phyloP scores from a whole-genome alignment of 768 basidiomycete genomes.

The Botryobasidium botryosum region DNA sequence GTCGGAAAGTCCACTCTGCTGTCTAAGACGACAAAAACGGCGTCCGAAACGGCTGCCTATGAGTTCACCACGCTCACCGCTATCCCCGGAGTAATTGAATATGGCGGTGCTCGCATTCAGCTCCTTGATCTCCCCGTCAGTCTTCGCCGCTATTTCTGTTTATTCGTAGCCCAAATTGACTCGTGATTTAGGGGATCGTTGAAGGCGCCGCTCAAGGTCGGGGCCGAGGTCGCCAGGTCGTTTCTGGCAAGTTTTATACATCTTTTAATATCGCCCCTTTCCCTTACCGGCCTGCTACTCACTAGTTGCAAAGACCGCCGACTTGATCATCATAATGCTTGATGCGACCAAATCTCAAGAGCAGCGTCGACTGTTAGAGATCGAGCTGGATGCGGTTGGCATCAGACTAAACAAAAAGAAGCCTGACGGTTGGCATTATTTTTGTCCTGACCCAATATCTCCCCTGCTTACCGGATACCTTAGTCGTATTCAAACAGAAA shows the following conservation, averaged over 20 bases:
- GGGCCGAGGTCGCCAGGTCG: slow-evolving; percentile 90
- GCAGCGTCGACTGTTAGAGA: slow-evolving; percentile 72
- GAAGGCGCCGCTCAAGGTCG: slow-evolving; percentile 82
- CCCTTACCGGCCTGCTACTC: not conserved
- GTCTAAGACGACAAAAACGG: slow-evolving; percentile 81
- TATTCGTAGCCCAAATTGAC: not conserved
- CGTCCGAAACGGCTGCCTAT: slow-evolving; percentile 77
- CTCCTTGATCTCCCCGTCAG: slow-evolving; percentile 65
- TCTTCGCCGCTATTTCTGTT: not conserved
- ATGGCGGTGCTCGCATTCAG: slow-evolving; percentile 87
- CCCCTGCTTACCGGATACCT: not conserved
- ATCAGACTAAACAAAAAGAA: slow-evolving; percentile 80
- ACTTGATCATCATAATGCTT: slow-evolving; percentile 84
- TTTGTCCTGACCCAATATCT: not conserved
- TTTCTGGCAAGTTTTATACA: slow-evolving; percentile 42
- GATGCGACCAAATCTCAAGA: slow-evolving; percentile 89
- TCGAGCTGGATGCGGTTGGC: slow-evolving; percentile 91
- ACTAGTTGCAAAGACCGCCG: slow-evolving; percentile 71
- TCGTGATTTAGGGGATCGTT: slow-evolving; percentile 47
- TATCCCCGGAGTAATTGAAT: slow-evolving; percentile 59
- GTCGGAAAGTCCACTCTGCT: slow-evolving; percentile 86
- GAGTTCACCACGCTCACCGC: slow-evolving; percentile 90
- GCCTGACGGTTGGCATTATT: slow-evolving; percentile 40
- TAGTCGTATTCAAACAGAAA: slow-evolving; percentile 81
- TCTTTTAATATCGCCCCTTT: not conserved